A percentile compares a stretch with the other conserved stretches of the same genome.
phyloP scores from a whole-genome alignment of 2,329 filamentous ascomycete genomes.

The Xylariaceae sp. region DNA sequence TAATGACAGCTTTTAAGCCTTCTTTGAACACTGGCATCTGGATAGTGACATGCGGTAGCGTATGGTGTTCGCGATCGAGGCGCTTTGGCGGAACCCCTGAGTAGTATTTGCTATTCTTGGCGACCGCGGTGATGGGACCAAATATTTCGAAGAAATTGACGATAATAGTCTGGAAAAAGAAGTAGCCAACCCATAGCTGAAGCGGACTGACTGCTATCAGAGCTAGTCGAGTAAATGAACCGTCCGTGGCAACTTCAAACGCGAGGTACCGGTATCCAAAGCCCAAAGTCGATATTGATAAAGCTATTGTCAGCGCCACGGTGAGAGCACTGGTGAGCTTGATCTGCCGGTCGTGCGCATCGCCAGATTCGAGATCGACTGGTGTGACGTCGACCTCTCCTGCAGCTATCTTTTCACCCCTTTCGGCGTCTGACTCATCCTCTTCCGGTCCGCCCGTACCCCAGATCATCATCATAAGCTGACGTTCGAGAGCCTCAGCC shows the following conservation, averaged over 20 bases:
- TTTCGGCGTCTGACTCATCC: slow-evolving; percentile 40
- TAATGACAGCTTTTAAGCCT: slow-evolving; percentile 44
- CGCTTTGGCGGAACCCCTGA: slow-evolving; percentile 37
- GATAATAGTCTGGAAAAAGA: slow-evolving; percentile 49
- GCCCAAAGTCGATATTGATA: slow-evolving; percentile 50
- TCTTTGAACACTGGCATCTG: slow-evolving; percentile 50
- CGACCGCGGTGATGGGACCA: slow-evolving; percentile 44
- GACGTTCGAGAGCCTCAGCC: slow-evolving; percentile 46
- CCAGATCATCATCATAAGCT: slow-evolving; percentile 57
- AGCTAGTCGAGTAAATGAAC: slow-evolving; percentile 47
- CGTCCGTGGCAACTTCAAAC: slow-evolving; percentile 49
- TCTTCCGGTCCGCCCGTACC: slow-evolving; percentile 37
- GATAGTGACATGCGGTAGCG: slow-evolving; percentile 44
- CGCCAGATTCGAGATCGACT: slow-evolving; percentile 37
- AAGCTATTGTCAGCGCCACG: slow-evolving; percentile 46
- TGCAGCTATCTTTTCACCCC: slow-evolving; percentile 25
- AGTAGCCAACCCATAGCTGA: slow-evolving; percentile 51
- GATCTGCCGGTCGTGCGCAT: slow-evolving; percentile 43
- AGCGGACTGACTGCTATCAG: slow-evolving; percentile 48
- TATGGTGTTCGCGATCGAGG: slow-evolving; percentile 35
- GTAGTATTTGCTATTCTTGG: slow-evolving; percentile 43
- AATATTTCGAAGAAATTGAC: slow-evolving; percentile 46
- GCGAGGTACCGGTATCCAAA: slow-evolving; percentile 52
- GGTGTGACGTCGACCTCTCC: slow-evolving; percentile 40
- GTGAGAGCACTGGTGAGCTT: slow-evolving; percentile 52